These are phyloP conservation scores for Copromyces sp. DNA, from an alignment of 495 filamentous ascomycete species.

Conservation along the genomic window DNA sequence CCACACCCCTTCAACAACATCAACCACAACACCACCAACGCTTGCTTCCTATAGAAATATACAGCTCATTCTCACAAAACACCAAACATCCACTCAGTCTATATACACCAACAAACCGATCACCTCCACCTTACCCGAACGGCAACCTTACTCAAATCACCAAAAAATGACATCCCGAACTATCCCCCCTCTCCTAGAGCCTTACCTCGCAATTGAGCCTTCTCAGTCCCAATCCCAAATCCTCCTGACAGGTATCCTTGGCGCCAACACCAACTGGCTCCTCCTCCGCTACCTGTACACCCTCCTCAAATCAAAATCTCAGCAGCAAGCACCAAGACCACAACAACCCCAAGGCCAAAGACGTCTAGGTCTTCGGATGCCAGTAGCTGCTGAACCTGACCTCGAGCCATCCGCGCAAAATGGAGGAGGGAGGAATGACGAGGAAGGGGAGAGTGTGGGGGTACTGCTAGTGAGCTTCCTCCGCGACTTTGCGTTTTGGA, in stretches of 20 bases:
- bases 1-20: background rate
- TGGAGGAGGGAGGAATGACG: constrained; percentile 3
- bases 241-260: constrained; percentile 63
- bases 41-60: background rate
- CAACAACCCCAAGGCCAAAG: background rate
- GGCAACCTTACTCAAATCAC: background rate
- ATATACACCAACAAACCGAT: background rate
- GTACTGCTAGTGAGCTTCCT: constrained; percentile 76
- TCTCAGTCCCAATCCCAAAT: constrained; percentile 33
- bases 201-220: constrained; percentile 45
- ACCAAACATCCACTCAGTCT: no score
- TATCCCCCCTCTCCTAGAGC: constrained; percentile 53
- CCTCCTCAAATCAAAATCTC: constrained; percentile 28
- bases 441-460: constrained; percentile 11
- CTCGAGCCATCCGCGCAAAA: background rate
- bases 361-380: background rate
- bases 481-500: constrained; percentile 69
- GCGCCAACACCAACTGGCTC: constrained; percentile 67
- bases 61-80: background rate
- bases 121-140: no score
- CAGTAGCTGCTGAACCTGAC: background rate
- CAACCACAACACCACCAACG: background rate
- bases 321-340: background rate
- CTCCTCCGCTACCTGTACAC: constrained; percentile 53
- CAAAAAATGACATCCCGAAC: constrained; percentile 8